Percentiles rank a stretch among this genome's conserved stretches.
phyloP scores from a whole-genome alignment of 1,284 basidiomycete species.

The Boletus subluridellus region DNA sequence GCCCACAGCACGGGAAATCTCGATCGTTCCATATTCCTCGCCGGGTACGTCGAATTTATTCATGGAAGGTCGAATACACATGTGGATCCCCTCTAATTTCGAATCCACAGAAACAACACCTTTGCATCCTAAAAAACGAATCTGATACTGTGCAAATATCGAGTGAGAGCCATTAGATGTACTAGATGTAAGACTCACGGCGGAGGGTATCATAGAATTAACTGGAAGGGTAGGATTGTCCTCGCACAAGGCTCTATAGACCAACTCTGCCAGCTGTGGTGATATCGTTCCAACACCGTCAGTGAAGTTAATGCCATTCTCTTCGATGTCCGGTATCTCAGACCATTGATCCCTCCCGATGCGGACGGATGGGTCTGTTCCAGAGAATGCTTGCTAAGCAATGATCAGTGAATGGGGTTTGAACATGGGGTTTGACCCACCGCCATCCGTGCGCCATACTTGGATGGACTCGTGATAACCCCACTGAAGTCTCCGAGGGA shows the following conservation, averaged over 20 bases:
- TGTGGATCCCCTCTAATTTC: slow-evolving; percentile 46
- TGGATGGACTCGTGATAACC: slow-evolving; percentile 62
- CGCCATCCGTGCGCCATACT: slow-evolving; percentile 75
- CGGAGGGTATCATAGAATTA: slow-evolving; percentile 49
- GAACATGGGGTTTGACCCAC: slow-evolving; percentile 16
- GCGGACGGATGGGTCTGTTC: slow-evolving; percentile 66
- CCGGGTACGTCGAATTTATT: slow-evolving; percentile 61
- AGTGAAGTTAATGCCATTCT: slow-evolving; percentile 52
- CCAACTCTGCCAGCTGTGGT: slow-evolving; percentile 48
- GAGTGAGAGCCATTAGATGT: neutral
- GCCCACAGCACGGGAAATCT: slow-evolving; percentile 64
- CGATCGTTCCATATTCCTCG: slow-evolving; percentile 53
- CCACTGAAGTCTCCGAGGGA: slow-evolving; percentile 61
- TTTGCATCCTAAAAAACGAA: slow-evolving; percentile 75
- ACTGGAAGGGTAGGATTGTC: slow-evolving; percentile 38
- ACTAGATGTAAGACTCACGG: slow-evolving; percentile 41
- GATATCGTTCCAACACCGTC: slow-evolving; percentile 80
- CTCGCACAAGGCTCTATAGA: slow-evolving; percentile 54
- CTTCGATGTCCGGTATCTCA: slow-evolving; percentile 51
- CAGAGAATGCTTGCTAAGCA: slow-evolving; percentile 68
- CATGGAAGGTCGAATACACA: slow-evolving; percentile 70
- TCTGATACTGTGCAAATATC: slow-evolving; percentile 53
- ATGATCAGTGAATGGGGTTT: slow-evolving; percentile 9
- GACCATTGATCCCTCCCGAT: slow-evolving; percentile 59
- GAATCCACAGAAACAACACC: slow-evolving; percentile 68